Evolutionary conservation across 805 yeast genomes (phyloP).

Genomic region (Candida glaebosa): DNA sequence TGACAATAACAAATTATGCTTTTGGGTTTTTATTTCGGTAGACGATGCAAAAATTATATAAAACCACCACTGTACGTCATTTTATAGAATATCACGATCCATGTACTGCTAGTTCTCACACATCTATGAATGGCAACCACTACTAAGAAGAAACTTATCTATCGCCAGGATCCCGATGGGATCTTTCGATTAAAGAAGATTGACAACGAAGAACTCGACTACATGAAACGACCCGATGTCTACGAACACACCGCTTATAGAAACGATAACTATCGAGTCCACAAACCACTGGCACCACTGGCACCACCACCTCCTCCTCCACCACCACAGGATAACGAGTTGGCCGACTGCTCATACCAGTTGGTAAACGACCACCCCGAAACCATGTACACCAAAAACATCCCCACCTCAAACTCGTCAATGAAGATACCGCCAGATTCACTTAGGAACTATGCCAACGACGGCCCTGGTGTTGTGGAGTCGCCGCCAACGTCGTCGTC

Average conservation of each 20-base stretch:
- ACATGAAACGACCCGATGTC: not conserved
- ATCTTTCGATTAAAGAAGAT: slow-evolving; percentile 31
- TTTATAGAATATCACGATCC: no score
- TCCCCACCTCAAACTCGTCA: slow-evolving; percentile 7
- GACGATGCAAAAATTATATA: no score
- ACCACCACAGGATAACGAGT: slow-evolving; percentile 21
- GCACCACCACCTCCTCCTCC: not conserved
- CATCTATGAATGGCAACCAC: slow-evolving; percentile 11
- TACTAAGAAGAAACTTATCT: slow-evolving; percentile 25
- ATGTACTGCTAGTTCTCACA: not conserved
- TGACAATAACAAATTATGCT: no score
- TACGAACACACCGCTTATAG: no score
- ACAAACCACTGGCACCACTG: no score
- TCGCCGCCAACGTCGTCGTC: not conserved
- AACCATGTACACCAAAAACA: not conserved
- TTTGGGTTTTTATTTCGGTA: no score
- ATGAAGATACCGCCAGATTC: not conserved
- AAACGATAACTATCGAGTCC: no score
- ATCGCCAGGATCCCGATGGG: slow-evolving; percentile 38
- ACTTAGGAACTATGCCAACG: no score
- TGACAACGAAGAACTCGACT: not conserved
- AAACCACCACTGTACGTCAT: no score
- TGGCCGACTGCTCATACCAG: slow-evolving; percentile 28
- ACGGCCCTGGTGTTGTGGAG: no score
- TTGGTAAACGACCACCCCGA: slow-evolving; percentile 15